These are phyloP conservation scores for Acidiella bohemica DNA, from an alignment of 495 filamentous ascomycete genomes.

Conservation along the genomic window DNA sequence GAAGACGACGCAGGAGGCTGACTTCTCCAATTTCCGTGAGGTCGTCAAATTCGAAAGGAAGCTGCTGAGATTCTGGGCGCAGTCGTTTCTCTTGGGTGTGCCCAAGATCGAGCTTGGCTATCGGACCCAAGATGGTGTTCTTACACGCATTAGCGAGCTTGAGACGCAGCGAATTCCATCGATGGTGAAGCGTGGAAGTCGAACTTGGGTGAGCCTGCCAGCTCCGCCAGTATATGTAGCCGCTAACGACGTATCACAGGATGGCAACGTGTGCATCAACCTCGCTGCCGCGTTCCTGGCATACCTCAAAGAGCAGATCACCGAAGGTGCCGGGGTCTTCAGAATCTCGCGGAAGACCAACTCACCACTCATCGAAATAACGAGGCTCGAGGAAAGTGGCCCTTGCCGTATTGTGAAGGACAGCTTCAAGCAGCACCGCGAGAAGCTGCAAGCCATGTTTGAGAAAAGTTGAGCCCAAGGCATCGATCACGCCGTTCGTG, in stretches of 20 bases:
- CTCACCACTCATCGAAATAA: constrained; percentile 51
- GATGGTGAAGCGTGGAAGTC: constrained; percentile 48
- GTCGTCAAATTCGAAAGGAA: constrained; percentile 71
- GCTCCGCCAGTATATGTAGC: no score
- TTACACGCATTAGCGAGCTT: constrained; percentile 58
- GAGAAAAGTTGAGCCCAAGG: no score
- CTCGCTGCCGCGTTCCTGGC: constrained; percentile 65
- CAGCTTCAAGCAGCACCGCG: constrained; percentile 64
- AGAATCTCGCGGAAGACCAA: constrained; percentile 51
- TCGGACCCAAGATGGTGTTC: constrained; percentile 59
- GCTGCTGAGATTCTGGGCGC: constrained; percentile 87
- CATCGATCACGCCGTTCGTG: no score
- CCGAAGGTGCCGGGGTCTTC: constrained; percentile 68
- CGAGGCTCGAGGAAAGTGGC: constrained; percentile 55
- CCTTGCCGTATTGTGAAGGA: constrained; percentile 63
- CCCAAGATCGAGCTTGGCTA: constrained; percentile 87
- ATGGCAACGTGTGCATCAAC: constrained; percentile 83
- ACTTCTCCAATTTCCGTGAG: constrained; percentile 36
- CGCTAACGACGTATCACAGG: no score
- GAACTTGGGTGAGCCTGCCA: no score
- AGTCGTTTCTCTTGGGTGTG: constrained; percentile 87
- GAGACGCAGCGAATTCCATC: constrained; percentile 64
- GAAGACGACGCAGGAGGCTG: constrained; percentile 70
- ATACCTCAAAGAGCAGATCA: constrained; percentile 13
- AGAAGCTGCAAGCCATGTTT: constrained; percentile 16